A percentile compares a stretch with the other conserved stretches of the same genome.
These are phyloP conservation scores for Saussurea involucrata DNA, from an alignment of 129 eudicot genomes.

Conservation along the genomic window DNA sequence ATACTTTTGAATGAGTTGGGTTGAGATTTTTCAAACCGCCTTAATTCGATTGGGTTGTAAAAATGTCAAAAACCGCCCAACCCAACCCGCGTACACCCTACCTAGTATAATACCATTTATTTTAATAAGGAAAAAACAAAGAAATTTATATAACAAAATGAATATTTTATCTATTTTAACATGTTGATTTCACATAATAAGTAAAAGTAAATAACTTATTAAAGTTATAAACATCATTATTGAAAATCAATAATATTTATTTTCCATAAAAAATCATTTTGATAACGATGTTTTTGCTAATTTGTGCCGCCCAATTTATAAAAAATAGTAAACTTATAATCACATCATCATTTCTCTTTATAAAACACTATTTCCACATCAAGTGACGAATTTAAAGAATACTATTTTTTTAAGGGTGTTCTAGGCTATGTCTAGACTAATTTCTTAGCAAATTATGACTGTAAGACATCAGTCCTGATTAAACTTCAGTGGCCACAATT, in stretches of 20 bases:
- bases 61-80: too few species aligned
- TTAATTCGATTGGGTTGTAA: too few species aligned
- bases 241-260: not conserved
- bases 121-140: not conserved
- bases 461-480: too few species aligned
- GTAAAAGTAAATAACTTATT: not conserved
- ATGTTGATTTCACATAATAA: not conserved
- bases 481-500: too few species aligned
- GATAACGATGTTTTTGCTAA: constrained; percentile 21
- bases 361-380: constrained; percentile 4
- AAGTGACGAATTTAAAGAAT: constrained; percentile 14
- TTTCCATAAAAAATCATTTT: not conserved
- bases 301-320: constrained; percentile 22
- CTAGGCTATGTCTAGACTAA: too few species aligned
- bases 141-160: not conserved
- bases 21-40: too few species aligned
- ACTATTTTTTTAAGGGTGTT: not conserved
- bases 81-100: too few species aligned
- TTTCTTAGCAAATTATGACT: too few species aligned
- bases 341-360: constrained; percentile 11
- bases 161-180: not conserved
- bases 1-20: too few species aligned
- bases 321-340: constrained; percentile 12
- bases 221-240: not conserved
- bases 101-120: too few species aligned